phyloP scores from a whole-genome alignment of 768 basidiomycete genomes.

The Psilocybe cubensis region DNA sequence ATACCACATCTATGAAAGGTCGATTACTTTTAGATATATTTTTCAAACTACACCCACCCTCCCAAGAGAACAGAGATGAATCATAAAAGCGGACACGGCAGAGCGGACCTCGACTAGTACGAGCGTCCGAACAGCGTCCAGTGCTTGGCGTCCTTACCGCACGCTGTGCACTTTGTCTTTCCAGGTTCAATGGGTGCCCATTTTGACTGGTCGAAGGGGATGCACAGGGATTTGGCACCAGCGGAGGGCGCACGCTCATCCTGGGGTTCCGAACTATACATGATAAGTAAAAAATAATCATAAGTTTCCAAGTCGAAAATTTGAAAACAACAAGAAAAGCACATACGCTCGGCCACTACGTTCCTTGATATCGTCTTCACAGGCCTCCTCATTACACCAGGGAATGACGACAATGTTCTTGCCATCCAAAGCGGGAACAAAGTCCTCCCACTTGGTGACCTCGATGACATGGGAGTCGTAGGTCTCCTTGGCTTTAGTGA shows the following conservation, averaged over 20 bases:
- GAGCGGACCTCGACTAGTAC: conserved; percentile 47
- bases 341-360: conserved; percentile 81
- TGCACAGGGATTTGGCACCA: conserved; percentile 95
- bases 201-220: conserved; percentile 90
- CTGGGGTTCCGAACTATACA: conserved; percentile 77
- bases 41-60: not conserved
- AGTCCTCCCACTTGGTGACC: conserved; percentile 87
- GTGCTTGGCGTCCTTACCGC: conserved; percentile 86
- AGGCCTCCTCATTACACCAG: conserved; percentile 93
- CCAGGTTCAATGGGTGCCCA: conserved; percentile 83
- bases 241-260: conserved; percentile 97
- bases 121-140: conserved; percentile 98
- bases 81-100: not conserved
- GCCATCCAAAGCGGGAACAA: conserved; percentile 88
- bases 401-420: conserved; percentile 90
- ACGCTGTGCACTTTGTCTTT: conserved; percentile 89
- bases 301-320: not conserved
- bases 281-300: not conserved
- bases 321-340: conserved; percentile 14
- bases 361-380: conserved; percentile 99
- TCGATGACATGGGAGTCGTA: conserved; percentile 74
- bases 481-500: conserved; percentile 68
- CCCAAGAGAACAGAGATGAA: not conserved
- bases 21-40: not conserved
- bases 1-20: not conserved